These are phyloP conservation scores for Fusarium sp. DNA, from an alignment of 2,329 filamentous ascomycete species.

Conservation along the genomic window DNA sequence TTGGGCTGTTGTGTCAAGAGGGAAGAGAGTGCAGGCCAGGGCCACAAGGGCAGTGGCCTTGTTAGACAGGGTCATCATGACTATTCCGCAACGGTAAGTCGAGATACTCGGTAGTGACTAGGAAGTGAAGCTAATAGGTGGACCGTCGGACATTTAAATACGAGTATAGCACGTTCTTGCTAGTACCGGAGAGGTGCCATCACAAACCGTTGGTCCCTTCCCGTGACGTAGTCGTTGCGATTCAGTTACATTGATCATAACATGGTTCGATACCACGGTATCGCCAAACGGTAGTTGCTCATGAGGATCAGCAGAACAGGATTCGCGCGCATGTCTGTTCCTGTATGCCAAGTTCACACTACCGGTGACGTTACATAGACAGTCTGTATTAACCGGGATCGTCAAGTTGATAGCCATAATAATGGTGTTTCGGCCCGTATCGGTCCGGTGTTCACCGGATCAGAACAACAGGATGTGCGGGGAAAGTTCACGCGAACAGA, in stretches of 20 bases:
- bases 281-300: not conserved
- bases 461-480: not conserved
- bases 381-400: not conserved
- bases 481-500: not conserved
- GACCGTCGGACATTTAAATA: not conserved
- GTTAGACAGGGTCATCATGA: not conserved
- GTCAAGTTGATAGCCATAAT: not conserved
- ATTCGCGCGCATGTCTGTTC: conserved; percentile 9
- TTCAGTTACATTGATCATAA: not conserved
- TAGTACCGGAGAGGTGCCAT: not conserved
- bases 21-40: not conserved
- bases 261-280: not conserved
- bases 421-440: not conserved
- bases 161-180: not conserved
- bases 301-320: not conserved
- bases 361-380: not conserved
- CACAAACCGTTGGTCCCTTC: not conserved
- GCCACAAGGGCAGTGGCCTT: not conserved
- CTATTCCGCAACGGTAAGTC: fast-evolving
- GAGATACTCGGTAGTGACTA: not conserved
- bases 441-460: not conserved
- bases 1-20: not conserved
- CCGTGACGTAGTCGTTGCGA: not conserved
- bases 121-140: not conserved
- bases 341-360: not conserved